Conservation (phyloP, 257 asterid species). For the Striga asiatica region DNA sequence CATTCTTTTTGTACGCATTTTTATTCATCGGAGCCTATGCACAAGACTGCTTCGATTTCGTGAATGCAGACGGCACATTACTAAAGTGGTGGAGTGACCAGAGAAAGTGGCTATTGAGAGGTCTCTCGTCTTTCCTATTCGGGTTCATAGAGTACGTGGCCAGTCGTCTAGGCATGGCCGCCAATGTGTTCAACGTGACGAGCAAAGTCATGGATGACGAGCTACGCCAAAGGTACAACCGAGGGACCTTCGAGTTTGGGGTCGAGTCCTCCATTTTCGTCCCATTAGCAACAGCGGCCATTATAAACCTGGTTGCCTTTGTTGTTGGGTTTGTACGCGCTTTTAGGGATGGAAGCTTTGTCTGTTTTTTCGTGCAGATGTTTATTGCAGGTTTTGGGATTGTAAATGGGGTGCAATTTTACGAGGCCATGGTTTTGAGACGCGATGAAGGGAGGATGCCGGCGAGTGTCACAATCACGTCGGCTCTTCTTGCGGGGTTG, state of each 20-base stretch:
- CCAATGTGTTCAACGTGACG: constrained; percentile 53
- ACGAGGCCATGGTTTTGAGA: constrained; percentile 47
- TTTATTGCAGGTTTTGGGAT: constrained; percentile 46
- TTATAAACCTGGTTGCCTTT: constrained; percentile 30
- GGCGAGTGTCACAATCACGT: constrained; percentile 23
- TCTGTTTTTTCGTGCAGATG: constrained; percentile 5
- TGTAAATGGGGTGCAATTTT: constrained; percentile 44
- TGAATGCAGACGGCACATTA: constrained; percentile 30
- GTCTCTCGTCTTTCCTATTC: constrained; percentile 37
- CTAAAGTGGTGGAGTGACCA: constrained; percentile 81
- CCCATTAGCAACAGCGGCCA: constrained; percentile 40
- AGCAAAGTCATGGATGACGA: constrained; percentile 52
- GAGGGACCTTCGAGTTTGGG: constrained; percentile 57
- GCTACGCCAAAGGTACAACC: constrained; percentile 39
- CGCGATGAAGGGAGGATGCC: constrained; percentile 54
- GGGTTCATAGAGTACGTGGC: constrained; percentile 39
- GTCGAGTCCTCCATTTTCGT: constrained; percentile 57
- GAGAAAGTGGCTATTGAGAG: constrained; percentile 66
- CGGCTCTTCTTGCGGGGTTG: constrained; percentile 19
- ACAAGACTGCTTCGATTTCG: constrained; percentile 56
- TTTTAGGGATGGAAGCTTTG: constrained; percentile 14
- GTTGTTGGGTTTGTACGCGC: constrained; percentile 18
- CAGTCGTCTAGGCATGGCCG: constrained; percentile 38
- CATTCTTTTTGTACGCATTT: constrained; percentile 43
- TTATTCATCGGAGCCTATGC: constrained; percentile 52